Base-by-base conservation (phyloP, 2,329 filamentous ascomycete genomes). In the Ophiostoma australiae region DNA sequence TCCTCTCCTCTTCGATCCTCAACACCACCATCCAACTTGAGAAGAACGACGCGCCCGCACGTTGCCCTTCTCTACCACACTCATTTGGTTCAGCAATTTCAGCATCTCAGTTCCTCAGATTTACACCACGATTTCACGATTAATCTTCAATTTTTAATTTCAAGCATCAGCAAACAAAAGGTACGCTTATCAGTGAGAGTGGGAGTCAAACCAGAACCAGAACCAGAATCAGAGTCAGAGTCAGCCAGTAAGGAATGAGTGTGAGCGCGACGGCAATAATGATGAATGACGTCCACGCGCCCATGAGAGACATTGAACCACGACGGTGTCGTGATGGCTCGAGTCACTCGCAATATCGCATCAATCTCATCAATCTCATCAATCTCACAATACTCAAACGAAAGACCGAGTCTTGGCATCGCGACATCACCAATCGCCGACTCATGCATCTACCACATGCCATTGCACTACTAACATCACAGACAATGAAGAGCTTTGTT, bases 31-130 rank as follows among this genome's bases (percentile, higher is more conserved):
- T 81, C 82, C 83, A 85, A 86, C 83, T 81, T 67, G 66, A 67
- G 84, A 85, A 66, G 63, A 66, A 66, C 63, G 63, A 66, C 63
- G 63, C 33, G 33, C 63, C 35, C 13, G 84, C 82, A 83, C 80
- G 37, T 66, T 73, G 73, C 69, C 69, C 74, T 83, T 85, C 84
- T 86, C 84, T 82, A 82, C 76, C 82, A 87, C 85, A 80, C 83
- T 87, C 85, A 75, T 86, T 86, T 84, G 80, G 80, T 70, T 27
- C 11, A n/a, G 27, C 3, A 31, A 23, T n/a, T 44, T 41, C 15
- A 11, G 39, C 39, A 41, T 41, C 39, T 35, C 17, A n/a, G 31
- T 35, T n/a, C 8, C 23, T 66, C 63, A 23, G 33, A 39, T 66
- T 39, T 68, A 10, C 15, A 52, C 15, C 37, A 20, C n/a, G 20